phyloP scores from a whole-genome alignment of 768 basidiomycete species.

The Chlorophyllum brunneum region DNA sequence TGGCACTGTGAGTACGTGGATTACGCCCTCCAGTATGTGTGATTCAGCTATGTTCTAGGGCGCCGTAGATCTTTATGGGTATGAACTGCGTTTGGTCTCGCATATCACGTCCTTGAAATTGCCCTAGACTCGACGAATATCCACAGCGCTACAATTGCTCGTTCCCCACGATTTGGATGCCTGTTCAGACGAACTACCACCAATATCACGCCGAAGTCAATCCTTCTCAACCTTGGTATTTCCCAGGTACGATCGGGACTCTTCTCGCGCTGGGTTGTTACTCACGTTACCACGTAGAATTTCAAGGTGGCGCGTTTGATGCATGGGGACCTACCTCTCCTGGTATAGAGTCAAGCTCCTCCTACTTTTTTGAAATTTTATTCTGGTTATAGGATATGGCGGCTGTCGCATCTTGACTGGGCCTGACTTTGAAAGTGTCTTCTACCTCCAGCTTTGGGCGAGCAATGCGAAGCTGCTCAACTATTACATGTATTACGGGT shows the following conservation, averaged over 20 bases:
- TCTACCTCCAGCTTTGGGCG: conserved; percentile 76
- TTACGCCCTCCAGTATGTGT: not conserved
- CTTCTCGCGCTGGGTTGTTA: not conserved
- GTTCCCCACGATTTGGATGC: conserved; percentile 60
- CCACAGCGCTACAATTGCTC: conserved; percentile 83
- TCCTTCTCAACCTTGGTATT: conserved; percentile 62
- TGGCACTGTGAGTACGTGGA: conserved; percentile 48
- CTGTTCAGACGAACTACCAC: conserved; percentile 59
- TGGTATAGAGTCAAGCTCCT: conserved; percentile 29
- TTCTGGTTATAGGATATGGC: conserved; percentile 45
- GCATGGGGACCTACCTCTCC: conserved; percentile 77
- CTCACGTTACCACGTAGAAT: conserved; percentile 35
- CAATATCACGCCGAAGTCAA: conserved; percentile 52
- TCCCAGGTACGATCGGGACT: conserved; percentile 46
- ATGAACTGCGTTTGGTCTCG: conserved; percentile 10
- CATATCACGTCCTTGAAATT: not conserved
- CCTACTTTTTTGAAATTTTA: no score
- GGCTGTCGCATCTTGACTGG: conserved; percentile 66
- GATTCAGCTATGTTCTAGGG: conserved; percentile 39
- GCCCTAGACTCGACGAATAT: conserved; percentile 56
- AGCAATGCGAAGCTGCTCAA: conserved; percentile 78
- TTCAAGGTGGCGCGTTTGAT: conserved; percentile 77
- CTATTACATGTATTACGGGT: conserved; percentile 87
- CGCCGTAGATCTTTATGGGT: conserved; percentile 77
- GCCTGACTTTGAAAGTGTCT: conserved; percentile 72